Percentiles rank a stretch among this genome's conserved stretches.
phyloP scores from a whole-genome alignment of 352 stramenopile genomes.

The Phytophthora macrochlamydospora region DNA sequence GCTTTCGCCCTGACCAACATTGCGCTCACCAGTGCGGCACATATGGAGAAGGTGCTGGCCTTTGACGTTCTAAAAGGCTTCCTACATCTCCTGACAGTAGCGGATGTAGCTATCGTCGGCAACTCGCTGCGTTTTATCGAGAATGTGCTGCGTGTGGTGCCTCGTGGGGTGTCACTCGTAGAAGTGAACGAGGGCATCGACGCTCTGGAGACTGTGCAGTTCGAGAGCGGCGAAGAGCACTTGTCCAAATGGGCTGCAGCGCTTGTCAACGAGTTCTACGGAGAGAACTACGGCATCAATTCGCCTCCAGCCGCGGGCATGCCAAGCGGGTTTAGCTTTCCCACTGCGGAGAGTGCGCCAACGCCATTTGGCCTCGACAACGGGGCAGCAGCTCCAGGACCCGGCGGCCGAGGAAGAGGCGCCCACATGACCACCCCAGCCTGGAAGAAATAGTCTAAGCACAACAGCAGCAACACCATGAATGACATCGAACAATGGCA shows the following conservation, averaged over 20 bases:
- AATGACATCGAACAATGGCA: no score
- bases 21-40: conserved; percentile 55
- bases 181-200: conserved; percentile 77
- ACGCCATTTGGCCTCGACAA: conserved; percentile 25
- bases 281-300: conserved; percentile 80
- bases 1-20: conserved; percentile 79
- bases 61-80: conserved; percentile 65
- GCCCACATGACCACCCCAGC: conserved; percentile 73
- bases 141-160: conserved; percentile 68
- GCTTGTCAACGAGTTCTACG: conserved; percentile 87
- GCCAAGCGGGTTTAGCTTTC: conserved; percentile 19
- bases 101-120: conserved; percentile 72
- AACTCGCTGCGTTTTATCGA: conserved; percentile 83
- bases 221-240: conserved; percentile 62
- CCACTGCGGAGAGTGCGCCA: conserved; percentile 20
- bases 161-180: conserved; percentile 61
- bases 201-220: conserved; percentile 79
- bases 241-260: conserved; percentile 66
- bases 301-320: conserved; percentile 45
- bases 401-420: conserved; percentile 59
- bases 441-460: conserved; percentile 57
- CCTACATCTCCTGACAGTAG: conserved; percentile 56
- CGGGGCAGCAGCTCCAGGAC: conserved; percentile 15
- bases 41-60: conserved; percentile 59
- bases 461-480: background rate